Base-by-base conservation (phyloP, 768 basidiomycete species). In the Suillus occidentalis region DNA sequence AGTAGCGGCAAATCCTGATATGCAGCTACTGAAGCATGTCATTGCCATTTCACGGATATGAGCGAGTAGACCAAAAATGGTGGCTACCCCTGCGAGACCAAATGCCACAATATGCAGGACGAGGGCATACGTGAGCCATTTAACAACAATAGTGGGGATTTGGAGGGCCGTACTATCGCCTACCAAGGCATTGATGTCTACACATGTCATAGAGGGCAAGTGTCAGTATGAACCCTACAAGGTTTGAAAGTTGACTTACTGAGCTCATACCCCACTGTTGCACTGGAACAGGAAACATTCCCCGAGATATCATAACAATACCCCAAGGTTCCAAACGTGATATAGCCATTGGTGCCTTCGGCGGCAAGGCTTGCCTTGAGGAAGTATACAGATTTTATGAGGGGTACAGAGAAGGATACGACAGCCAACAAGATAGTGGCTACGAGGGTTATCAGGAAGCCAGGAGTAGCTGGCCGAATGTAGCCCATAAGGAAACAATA, bases 51-150 rank as follows among this genome's bases (percentile, higher is more conserved):
- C 90, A 16, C 90, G 88, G 64, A 97, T 83, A 72, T 97, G 94
- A 1, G 95, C 93, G 42, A 97, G 84, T 20, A 96, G 84, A 47
- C 95, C 95, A 68, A 97, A 92, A 42, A 95, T 61, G 36, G 92
- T 83, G 2, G 93, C 85, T 34, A 85, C 80, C 16, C 84, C 89
- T 10, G 94, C 86, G 42, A 91, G 83, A 14, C 76, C 85, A 63
- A 98, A 87, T 18, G 94, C 97, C 64, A 95, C 88, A 65, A 97
- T 87, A 74, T 99, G 96, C 18, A 99, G 84, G 67, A 98, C 87
- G 68, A 99, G 88, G 28, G 88, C 89, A 72, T 97, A 97, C 12
- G 97, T 99, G 73, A 98, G 81, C 94, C 96, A 98, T 80, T 97
- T 97, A 66, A 95, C 91, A 59, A 89, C 84, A 7, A 94, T 86